These are phyloP conservation scores for Syncephalastrum contaminatum DNA, from an alignment of 371 early-diverging fungal species.

Conservation along the genomic window DNA sequence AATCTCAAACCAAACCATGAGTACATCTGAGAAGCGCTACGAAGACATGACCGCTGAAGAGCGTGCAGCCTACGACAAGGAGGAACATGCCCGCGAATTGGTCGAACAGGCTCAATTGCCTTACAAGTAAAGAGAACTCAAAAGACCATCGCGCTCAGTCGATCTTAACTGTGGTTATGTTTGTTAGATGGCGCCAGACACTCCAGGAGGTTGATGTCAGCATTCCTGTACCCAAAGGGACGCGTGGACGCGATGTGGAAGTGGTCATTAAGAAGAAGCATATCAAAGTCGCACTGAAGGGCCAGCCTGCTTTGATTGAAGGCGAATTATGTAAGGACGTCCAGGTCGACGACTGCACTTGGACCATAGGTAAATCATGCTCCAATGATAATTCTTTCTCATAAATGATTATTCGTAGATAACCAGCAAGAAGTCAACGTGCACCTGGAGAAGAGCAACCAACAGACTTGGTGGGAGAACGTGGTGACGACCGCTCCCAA, in stretches of 20 bases:
- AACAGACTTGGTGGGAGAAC: conserved; percentile 91
- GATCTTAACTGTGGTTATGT: no score
- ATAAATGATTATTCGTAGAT: conserved; percentile 18
- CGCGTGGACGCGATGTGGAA: conserved; percentile 67
- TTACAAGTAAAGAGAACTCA: conserved; percentile 27
- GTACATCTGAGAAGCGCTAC: conserved; percentile 13
- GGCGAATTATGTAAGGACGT: conserved; percentile 74
- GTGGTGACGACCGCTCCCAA: conserved; percentile 80
- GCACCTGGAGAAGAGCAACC: conserved; percentile 83
- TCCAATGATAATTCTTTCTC: neutral
- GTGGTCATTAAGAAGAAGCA: conserved; percentile 67
- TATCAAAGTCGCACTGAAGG: conserved; percentile 75
- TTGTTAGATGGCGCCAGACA: conserved; percentile 78
- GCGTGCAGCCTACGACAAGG: conserved; percentile 37
- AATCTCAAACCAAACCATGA: no score
- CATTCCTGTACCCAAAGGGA: conserved; percentile 77
- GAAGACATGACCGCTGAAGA: conserved; percentile 37
- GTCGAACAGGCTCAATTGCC: conserved; percentile 59
- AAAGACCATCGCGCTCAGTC: no score
- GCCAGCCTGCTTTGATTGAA: conserved; percentile 73
- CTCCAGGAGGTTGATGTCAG: conserved; percentile 81
- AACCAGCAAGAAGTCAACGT: conserved; percentile 72
- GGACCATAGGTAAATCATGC: conserved; percentile 67
- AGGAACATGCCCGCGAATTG: conserved; percentile 30
- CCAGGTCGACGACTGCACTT: conserved; percentile 82